Evolutionary conservation across 2,329 filamentous ascomycete species (phyloP).

Genomic region (Hymenoscyphus occultus): DNA sequence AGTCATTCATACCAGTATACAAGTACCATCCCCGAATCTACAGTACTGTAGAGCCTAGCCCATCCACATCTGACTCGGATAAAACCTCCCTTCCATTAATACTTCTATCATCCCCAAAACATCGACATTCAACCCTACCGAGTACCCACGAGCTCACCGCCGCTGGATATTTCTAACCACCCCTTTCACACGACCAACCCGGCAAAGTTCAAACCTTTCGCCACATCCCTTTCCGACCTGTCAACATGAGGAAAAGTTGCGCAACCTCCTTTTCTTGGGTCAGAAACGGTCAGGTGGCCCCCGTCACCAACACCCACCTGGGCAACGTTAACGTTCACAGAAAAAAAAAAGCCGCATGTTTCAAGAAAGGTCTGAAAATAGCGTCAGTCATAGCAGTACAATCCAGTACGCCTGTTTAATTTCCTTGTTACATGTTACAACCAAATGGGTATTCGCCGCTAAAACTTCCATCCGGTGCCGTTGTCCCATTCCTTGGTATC

Average conservation of each 20-base stretch:
- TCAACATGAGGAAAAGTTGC: background rate
- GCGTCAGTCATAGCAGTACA: too few relatives aligned
- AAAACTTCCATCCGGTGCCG: background rate
- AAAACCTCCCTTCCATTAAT: too few relatives aligned
- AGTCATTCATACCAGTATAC: too few relatives aligned
- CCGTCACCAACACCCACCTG: background rate
- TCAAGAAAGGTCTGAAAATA: background rate
- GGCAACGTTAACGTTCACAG: background rate
- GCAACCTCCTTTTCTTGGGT: background rate
- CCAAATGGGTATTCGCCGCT: background rate
- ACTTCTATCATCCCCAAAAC: too few relatives aligned
- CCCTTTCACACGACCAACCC: background rate
- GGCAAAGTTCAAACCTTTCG: background rate
- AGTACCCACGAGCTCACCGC: too few relatives aligned
- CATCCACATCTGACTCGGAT: too few relatives aligned
- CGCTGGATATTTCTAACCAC: too few relatives aligned
- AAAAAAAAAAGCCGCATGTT: background rate
- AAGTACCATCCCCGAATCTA: too few relatives aligned
- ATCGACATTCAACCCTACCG: too few relatives aligned
- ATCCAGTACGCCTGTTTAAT: background rate
- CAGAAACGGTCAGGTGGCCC: background rate
- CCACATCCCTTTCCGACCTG: background rate
- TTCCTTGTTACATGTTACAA: background rate
- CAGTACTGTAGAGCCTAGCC: too few relatives aligned
- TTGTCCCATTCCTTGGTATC: slow-evolving; percentile 1